A percentile compares a stretch with the other conserved stretches of the same genome.
phyloP scores from a whole-genome alignment of 2,329 filamentous ascomycete genomes.

The Fusarium compactum region DNA sequence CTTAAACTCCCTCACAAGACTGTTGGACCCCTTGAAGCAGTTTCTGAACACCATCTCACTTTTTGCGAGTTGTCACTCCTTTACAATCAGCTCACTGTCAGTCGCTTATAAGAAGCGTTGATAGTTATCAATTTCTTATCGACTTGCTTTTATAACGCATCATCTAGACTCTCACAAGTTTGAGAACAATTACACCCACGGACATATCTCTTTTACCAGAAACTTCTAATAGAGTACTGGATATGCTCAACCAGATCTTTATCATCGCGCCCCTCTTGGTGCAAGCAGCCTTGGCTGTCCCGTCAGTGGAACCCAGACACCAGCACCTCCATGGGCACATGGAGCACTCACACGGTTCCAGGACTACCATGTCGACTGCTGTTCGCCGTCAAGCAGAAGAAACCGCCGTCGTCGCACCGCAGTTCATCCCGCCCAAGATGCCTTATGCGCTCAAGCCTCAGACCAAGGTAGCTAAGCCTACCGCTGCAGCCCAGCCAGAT shows the following conservation, averaged over 20 bases:
- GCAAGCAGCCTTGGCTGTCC: conserved; percentile 38
- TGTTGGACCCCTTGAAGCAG: conserved; percentile 7
- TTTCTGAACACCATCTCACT: conserved; percentile 15
- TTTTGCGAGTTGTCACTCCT: conserved; percentile 25
- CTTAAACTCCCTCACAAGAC: conserved; percentile 19
- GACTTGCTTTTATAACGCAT: conserved; percentile 6
- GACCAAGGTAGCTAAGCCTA: conserved; percentile 24
- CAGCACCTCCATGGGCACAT: conserved; percentile 36
- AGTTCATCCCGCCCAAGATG: conserved; percentile 33
- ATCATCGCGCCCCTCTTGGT: conserved; percentile 45
- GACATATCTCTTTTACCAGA: background rate
- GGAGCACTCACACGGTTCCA: conserved; percentile 29
- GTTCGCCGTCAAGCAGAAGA: conserved; percentile 15
- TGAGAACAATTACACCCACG: background rate
- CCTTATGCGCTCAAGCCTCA: conserved; percentile 26
- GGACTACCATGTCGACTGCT: conserved; percentile 21
- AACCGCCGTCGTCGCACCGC: conserved; percentile 14
- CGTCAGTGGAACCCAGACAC: conserved; percentile 34
- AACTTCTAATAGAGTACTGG: background rate
- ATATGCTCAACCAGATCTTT: conserved; percentile 45
- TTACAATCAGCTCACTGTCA: conserved; percentile 3
- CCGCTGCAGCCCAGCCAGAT: background rate
- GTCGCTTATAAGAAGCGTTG: conserved; percentile 34
- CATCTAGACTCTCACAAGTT: conserved; percentile 7
- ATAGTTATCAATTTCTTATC: conserved; percentile 1